These are phyloP conservation scores for Lachnellula hyalina DNA, from an alignment of 2,329 filamentous ascomycete genomes.

Conservation along the genomic window DNA sequence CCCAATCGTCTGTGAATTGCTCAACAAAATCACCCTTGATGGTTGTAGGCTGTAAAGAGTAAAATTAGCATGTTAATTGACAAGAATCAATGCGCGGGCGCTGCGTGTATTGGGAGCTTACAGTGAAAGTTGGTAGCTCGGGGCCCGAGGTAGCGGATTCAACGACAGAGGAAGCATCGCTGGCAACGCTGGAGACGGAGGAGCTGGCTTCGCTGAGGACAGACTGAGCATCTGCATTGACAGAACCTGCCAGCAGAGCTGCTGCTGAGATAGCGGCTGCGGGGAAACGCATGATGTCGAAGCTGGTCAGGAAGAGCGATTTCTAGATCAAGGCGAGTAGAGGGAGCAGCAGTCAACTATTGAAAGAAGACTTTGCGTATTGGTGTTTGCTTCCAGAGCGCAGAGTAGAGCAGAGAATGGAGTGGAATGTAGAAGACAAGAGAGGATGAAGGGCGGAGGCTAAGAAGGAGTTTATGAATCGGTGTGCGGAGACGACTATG, in stretches of 20 bases:
- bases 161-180: slow-evolving; percentile 36
- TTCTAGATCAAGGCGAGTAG: slow-evolving; percentile 18
- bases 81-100: slow-evolving; percentile 18
- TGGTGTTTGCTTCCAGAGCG: slow-evolving; percentile 27
- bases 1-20: slow-evolving; percentile 97
- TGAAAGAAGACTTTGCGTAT: slow-evolving; percentile 16
- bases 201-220: slow-evolving; percentile 43
- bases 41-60: slow-evolving; percentile 62
- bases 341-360: slow-evolving; percentile 19
- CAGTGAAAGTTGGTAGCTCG: slow-evolving; percentile 78
- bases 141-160: slow-evolving; percentile 53
- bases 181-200: slow-evolving; percentile 30
- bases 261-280: slow-evolving; percentile 71
- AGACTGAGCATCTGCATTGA: slow-evolving; percentile 60
- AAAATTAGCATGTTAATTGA: slow-evolving; percentile 16
- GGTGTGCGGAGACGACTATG: slow-evolving; percentile 6
- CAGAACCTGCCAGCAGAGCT: slow-evolving; percentile 64
- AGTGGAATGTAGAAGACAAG: slow-evolving; percentile 7
- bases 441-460: slow-evolving; percentile 7
- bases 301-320: slow-evolving; percentile 21
- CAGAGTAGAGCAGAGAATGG: slow-evolving; percentile 12
- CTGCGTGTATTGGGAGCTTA: slow-evolving; percentile 46
- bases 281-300: slow-evolving; percentile 74
- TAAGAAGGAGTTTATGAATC: slow-evolving; percentile 9
- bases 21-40: slow-evolving; percentile 94